Base-by-base conservation (phyloP, 1,139 yeast genomes). In the Scheffersomyces insectosa region DNA sequence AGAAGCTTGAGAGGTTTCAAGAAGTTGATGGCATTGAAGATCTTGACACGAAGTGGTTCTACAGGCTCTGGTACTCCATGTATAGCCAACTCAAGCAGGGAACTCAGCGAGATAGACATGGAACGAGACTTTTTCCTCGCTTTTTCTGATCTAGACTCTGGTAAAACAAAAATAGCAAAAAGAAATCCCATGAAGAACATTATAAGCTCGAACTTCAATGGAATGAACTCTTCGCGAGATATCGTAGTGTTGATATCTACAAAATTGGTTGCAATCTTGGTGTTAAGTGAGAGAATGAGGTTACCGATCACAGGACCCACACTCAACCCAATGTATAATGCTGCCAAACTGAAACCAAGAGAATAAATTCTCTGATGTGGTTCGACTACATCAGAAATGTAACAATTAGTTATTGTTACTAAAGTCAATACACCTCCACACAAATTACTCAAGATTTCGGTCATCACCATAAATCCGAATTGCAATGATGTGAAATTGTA, bases 221-320 rank as follows among this genome's bases (percentile, higher is more conserved):
- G 72, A 3, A 55, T 42, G 41, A 57, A 62, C 35, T 71, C 75
- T 16, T 38, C 41, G 8, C 40, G 27, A 2, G 42, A 20, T 25
- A 59, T 51, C 13, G 39, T n/a, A 8, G 37, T 38, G 39, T 37
- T 33, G 10, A 41, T 10, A 31, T 39, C 44, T 11, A 41, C 20
- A 3, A 31, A 14, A 16, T 31, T 29, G n/a, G 11, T 30, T 20
- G 30, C 8, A 33, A 35, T 15, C 10, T 40, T 39, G n/a, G 33
- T 31, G 7, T 45, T 39, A 16, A 20, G 30, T 9, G 41, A 30
- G 27, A 37, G 42, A 13, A 46, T 39, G 25, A 69, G 43, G 42
- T 83, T 80, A 0, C 88, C 87, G 1, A 75, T 43, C 30, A 81
- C 45, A 0, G 95, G 95, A 1, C 93, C 93, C 12, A 77, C 25